phyloP scores from a whole-genome alignment of 2,329 filamentous ascomycete genomes.

The Ceratocystis lukuohia region DNA sequence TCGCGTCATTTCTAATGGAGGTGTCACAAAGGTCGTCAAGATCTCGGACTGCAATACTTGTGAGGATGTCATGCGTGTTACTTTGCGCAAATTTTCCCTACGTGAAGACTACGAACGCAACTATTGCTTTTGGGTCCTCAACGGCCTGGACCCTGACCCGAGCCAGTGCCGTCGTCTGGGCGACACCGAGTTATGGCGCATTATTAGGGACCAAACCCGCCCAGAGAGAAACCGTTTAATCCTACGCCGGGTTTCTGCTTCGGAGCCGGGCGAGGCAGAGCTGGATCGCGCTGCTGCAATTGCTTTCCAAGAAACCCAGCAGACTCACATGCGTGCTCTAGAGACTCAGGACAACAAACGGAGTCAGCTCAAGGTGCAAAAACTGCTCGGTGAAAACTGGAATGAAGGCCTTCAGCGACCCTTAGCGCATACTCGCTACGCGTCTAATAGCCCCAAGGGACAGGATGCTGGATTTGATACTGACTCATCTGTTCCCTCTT shows the following conservation, averaged over 20 bases:
- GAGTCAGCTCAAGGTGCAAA: conserved; percentile 77
- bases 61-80: conserved; percentile 84
- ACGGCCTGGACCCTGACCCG: conserved; percentile 71
- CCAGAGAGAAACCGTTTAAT: conserved; percentile 86
- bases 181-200: conserved; percentile 78
- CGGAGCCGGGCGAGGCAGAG: conserved; percentile 77
- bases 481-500: conserved; percentile 35
- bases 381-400: conserved; percentile 77
- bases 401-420: conserved; percentile 70
- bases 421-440: conserved; percentile 55
- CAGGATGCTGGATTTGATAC: conserved; percentile 24
- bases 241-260: conserved; percentile 78
- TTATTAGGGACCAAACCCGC: conserved; percentile 74
- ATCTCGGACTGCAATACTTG: conserved; percentile 82
- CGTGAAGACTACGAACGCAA: conserved; percentile 86
- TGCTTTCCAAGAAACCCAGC: conserved; percentile 72
- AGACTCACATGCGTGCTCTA: conserved; percentile 52
- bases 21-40: conserved; percentile 84
- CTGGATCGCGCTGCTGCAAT: conserved; percentile 78
- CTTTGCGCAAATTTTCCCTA: conserved; percentile 73
- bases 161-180: conserved; percentile 67
- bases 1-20: conserved; percentile 81
- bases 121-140: conserved; percentile 91
- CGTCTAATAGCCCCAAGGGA: conserved; percentile 45
- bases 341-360: conserved; percentile 51